A percentile compares a stretch with the other conserved stretches of the same genome.
Evolutionary conservation across 2,329 filamentous ascomycete genomes (phyloP).

Genomic region (Apiospora kogelbergensis): DNA sequence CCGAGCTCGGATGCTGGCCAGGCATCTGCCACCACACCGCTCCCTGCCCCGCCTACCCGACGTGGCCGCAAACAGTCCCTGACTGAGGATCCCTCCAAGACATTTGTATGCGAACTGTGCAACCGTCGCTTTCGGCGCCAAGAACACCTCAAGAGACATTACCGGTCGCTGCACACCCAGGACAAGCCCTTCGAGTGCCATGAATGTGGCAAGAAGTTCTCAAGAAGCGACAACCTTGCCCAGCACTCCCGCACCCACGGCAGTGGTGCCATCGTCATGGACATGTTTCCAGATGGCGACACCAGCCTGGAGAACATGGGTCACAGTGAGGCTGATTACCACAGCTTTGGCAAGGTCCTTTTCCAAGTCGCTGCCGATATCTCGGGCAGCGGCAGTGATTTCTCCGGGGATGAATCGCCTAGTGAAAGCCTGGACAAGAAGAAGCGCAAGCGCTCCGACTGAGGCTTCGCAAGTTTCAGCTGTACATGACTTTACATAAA

Average conservation of each 20-base stretch:
- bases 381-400: slow-evolving; percentile 63
- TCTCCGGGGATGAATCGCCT: slow-evolving; percentile 52
- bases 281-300: slow-evolving; percentile 74
- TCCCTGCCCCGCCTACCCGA: slow-evolving; percentile 70
- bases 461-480: slow-evolving; percentile 26
- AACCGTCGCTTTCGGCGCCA: slow-evolving; percentile 96
- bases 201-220: slow-evolving; percentile 99
- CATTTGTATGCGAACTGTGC: slow-evolving; percentile 95
- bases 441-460: slow-evolving; percentile 77
- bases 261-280: slow-evolving; percentile 86
- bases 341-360: slow-evolving; percentile 71
- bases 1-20: slow-evolving; percentile 49
- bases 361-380: slow-evolving; percentile 78
- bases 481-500: slow-evolving; percentile 14
- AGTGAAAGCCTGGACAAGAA: slow-evolving; percentile 58
- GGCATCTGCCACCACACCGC: slow-evolving; percentile 41
- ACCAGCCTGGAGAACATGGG: slow-evolving; percentile 42
- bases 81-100: slow-evolving; percentile 97
- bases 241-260: slow-evolving; percentile 96
- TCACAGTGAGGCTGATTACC: slow-evolving; percentile 55
- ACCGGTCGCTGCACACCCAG: slow-evolving; percentile 95
- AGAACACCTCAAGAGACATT: slow-evolving; percentile 98
- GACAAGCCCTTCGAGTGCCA: slow-evolving; percentile 98
- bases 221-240: slow-evolving; percentile 92
- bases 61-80: slow-evolving; percentile 97